Conservation (phyloP, 192 early-diverging fungal genomes). For the Coemansia reversa region DNA sequence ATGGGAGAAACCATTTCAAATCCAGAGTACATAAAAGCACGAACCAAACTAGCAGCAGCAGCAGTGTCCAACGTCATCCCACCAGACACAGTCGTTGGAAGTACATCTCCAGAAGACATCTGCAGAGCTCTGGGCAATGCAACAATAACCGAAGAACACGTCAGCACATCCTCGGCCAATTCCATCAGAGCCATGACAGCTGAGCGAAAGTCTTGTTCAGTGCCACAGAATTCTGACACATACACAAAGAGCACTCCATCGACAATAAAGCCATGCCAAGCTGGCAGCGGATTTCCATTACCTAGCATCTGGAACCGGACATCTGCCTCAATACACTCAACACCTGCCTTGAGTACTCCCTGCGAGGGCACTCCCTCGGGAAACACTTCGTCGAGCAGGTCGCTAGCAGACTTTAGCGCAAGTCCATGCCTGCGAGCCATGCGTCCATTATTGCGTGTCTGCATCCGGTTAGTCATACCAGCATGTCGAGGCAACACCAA, state of each 20-base stretch:
- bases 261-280: conserved; percentile 48
- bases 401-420: conserved; percentile 28
- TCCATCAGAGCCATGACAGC: conserved; percentile 54
- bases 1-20: conserved; percentile 61
- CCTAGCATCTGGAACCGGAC: conserved; percentile 20
- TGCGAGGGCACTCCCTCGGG: conserved; percentile 48
- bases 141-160: conserved; percentile 38
- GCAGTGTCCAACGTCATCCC: conserved; percentile 4
- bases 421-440: conserved; percentile 1
- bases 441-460: background rate
- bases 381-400: conserved; percentile 40
- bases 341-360: conserved; percentile 37
- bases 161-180: conserved; percentile 50
- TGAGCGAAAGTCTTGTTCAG: conserved; percentile 35
- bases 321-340: conserved; percentile 16
- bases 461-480: conserved; percentile 4
- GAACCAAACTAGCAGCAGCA: conserved; percentile 49
- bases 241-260: conserved; percentile 40
- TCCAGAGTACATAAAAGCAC: conserved; percentile 67
- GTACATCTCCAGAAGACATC: background rate
- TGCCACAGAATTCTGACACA: conserved; percentile 29
- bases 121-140: conserved; percentile 31
- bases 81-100: background rate
- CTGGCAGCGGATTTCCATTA: conserved; percentile 6
- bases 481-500: conserved; percentile 6